phyloP scores from a whole-genome alignment of 1,139 yeast species.

The Debaryomyces sp. region DNA sequence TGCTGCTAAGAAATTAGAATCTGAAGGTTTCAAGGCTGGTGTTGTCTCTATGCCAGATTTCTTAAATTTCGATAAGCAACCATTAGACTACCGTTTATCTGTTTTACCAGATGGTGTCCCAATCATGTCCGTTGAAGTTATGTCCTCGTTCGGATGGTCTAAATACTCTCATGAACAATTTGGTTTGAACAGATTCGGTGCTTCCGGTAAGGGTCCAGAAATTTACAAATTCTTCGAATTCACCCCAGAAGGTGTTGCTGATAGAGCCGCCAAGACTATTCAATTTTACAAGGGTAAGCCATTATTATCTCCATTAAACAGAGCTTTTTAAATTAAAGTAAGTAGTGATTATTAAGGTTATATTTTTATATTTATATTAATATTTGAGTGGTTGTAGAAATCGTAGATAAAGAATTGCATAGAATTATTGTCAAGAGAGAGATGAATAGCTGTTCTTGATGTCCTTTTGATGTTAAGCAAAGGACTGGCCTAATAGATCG shows the following conservation, averaged over 20 bases:
- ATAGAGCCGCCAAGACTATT: constrained; percentile 79
- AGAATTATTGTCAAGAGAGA: neutral
- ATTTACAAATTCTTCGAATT: constrained; percentile 86
- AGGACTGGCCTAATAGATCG: too few species aligned
- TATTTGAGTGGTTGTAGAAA: neutral
- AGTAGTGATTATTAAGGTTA: neutral
- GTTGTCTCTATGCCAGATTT: constrained; percentile 95
- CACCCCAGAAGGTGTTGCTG: constrained; percentile 91
- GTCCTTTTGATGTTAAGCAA: too few species aligned
- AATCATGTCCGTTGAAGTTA: constrained; percentile 90
- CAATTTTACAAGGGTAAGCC: constrained; percentile 80
- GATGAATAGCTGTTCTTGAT: too few species aligned
- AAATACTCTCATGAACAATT: constrained; percentile 96
- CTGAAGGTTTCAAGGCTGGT: constrained; percentile 71
- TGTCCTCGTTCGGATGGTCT: constrained; percentile 91
- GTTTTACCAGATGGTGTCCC: constrained; percentile 96
- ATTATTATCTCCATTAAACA: constrained; percentile 75
- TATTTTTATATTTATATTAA: neutral
- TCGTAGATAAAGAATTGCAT: neutral
- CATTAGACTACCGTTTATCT: constrained; percentile 74
- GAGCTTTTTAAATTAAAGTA: constrained; percentile 57
- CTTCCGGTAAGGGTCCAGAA: constrained; percentile 88
- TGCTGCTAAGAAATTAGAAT: constrained; percentile 68
- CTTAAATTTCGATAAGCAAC: constrained; percentile 85
- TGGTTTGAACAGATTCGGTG: constrained; percentile 96